phyloP scores from a whole-genome alignment of 2,329 filamentous ascomycete species.

The Fusarium sp. region DNA sequence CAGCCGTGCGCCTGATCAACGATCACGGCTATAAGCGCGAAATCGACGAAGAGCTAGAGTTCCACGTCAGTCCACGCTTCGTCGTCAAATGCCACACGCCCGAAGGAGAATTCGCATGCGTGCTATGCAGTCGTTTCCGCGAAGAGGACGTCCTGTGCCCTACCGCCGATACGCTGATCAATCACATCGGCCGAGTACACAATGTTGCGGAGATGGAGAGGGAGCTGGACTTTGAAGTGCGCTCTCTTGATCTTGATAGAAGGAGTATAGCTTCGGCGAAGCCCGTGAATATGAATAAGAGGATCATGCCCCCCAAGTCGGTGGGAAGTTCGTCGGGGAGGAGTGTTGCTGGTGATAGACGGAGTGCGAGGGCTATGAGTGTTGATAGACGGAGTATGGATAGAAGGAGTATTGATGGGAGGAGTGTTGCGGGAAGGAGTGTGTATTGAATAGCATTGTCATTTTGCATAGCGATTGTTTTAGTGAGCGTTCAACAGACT shows the following conservation, averaged over 20 bases:
- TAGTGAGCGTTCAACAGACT: neutral
- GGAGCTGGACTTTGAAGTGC: constrained; percentile 34
- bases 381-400: constrained; percentile 22
- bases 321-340: neutral
- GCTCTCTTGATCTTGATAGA: constrained; percentile 29
- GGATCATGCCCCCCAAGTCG: constrained; percentile 15
- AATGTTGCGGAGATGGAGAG: constrained; percentile 35
- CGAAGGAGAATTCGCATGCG: constrained; percentile 41
- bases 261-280: neutral
- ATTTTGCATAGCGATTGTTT: constrained; percentile 19
- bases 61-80: constrained; percentile 39
- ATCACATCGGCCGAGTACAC: constrained; percentile 38
- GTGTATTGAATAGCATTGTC: neutral
- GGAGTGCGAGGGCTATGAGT: constrained; percentile 23
- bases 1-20: constrained; percentile 10
- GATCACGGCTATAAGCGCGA: constrained; percentile 32
- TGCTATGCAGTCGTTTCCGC: constrained; percentile 38
- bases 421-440: neutral
- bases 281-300: constrained; percentile 10
- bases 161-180: constrained; percentile 31
- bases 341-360: neutral
- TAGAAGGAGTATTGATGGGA: constrained; percentile 9
- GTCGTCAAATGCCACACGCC: constrained; percentile 41
- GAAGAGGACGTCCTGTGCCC: constrained; percentile 36
- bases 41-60: constrained; percentile 41